Base-by-base conservation (phyloP, 768 basidiomycete genomes). In the Boletus pseudopeckii region DNA sequence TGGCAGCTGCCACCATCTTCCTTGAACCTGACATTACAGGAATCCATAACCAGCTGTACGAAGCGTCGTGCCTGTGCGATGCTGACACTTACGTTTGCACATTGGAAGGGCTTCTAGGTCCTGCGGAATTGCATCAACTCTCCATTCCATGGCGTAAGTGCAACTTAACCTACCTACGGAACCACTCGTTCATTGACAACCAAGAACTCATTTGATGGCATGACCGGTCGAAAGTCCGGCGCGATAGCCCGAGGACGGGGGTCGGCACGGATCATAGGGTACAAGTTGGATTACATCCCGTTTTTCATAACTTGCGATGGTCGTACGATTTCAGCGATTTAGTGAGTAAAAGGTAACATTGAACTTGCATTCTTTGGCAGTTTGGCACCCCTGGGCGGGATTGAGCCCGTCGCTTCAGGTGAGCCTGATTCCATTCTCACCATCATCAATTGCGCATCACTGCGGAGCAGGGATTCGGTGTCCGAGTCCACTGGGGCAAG, bases 241-340 rank as follows among this genome's bases (percentile, higher is more conserved):
- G 18, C n/a, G 18, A 18, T 20, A 24, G 30, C 34, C 45, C 46
- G 24, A 43, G 37, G 40, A 36, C 28, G 18, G 24, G 28, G 13
- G 37, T n/a, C 60, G 65, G 63, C 53, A 26, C 65, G 65, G 65
- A 66, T 58, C 65, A 62, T 58, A 30, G 24, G 2, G 8, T 26
- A 48, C 8, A 15, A 9, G 43, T 48, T 50, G 8, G 6, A 24
- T 41, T 48, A 40, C 48, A 44, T 45, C 34, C 49, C 41, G 26
- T n/a, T 17, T 15, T 41, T 42, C 55, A 65, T 44, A 28, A 37
- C 24, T 40, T 33, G 34, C 26, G 15, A 51, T 39, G 41, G 50
- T 41, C 48, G 17, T 30, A 39, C n/a, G 43, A 47, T 22, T 22
- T 4, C 33, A 26, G 32, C 39, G 2, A 42, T 45, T 47, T 42